Conservation (phyloP, 768 basidiomycete species). For the Lactarius evosmus region DNA sequence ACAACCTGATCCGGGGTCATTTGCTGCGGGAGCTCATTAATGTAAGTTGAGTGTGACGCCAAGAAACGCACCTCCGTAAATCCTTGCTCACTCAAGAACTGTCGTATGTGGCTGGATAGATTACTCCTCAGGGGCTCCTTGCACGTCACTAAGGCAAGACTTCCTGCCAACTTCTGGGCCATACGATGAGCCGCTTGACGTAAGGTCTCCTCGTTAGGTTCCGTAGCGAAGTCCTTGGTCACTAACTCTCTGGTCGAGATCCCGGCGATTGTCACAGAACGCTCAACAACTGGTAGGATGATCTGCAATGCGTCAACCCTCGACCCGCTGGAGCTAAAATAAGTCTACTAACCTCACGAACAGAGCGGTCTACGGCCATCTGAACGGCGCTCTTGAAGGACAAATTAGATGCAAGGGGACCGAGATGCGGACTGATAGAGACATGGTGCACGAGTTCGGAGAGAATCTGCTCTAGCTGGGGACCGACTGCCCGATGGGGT, state of each 20-base stretch:
- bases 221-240: constrained; percentile 93
- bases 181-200: constrained; percentile 91
- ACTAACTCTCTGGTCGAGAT: constrained; percentile 96
- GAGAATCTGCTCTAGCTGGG: constrained; percentile 81
- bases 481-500: constrained; percentile 61
- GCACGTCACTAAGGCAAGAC: constrained; percentile 94
- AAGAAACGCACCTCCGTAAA: constrained; percentile 67
- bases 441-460: constrained; percentile 66
- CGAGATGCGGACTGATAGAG: constrained; percentile 72
- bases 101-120: constrained; percentile 84
- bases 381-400: constrained; percentile 88
- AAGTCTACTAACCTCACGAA: constrained; percentile 72
- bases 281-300: constrained; percentile 94
- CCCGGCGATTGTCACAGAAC: constrained; percentile 96
- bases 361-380: constrained; percentile 87
- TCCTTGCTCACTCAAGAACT: constrained; percentile 78
- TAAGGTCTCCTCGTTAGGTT: constrained; percentile 85
- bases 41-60: constrained; percentile 14
- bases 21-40: constrained; percentile 39
- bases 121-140: constrained; percentile 95
- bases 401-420: constrained; percentile 71
- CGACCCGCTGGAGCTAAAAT: background rate
- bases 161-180: constrained; percentile 96
- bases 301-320: constrained; percentile 49
- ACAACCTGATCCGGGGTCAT: constrained; percentile 80